Base-by-base conservation (phyloP, 805 yeast species). In the Zygosaccharomyces siamensis region DNA sequence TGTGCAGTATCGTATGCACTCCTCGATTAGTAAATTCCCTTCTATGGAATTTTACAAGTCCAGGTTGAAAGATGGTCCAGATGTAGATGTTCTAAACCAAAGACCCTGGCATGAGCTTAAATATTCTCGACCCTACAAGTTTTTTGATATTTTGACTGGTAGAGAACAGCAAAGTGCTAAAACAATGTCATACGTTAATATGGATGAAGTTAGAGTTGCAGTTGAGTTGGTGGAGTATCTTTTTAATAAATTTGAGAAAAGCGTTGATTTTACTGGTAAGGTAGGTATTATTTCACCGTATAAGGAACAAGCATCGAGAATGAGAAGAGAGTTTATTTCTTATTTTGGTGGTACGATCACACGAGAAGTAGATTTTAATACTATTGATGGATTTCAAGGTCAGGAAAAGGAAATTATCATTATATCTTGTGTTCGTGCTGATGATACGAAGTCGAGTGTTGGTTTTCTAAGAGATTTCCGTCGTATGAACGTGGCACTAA, bases 1-100 rank as follows among this genome's bases (percentile, higher is more conserved):
- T 68, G 92, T 88, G 8, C 99, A 92, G 63, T 92, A 92, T 64
- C 92, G 99, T 72, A 92, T 93, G 99, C 96, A 95, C 67, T 97
- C 99, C 0, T 81, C 76, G 3, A 93, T 93, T 43, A 86, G 97
- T 16, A 65, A 56, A 40, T 95, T 93, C 64, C 99, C 99, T 1
- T 86, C 96, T 23, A 62, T 70, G 10, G 86, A 87, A 61, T 95
- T 93, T 63, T 93, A 93, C 62, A 63, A 79, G 7, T 83, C 87
- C 0, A 75, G 74, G 48, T 74, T 93, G 47, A 69, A 78, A 41
- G 95, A 90, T 66, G 99, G 97, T 3, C 81, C 79, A 0, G 75
- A 73, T n/a, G 86, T 90, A 84, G 76, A 69, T 1, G 69, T 59
- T 5, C 59, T 74, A 24, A 89, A 86, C 21, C 57, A 64, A 1